Conservation (phyloP, 495 filamentous ascomycete species). For the Astrothelium macrocarpum region DNA sequence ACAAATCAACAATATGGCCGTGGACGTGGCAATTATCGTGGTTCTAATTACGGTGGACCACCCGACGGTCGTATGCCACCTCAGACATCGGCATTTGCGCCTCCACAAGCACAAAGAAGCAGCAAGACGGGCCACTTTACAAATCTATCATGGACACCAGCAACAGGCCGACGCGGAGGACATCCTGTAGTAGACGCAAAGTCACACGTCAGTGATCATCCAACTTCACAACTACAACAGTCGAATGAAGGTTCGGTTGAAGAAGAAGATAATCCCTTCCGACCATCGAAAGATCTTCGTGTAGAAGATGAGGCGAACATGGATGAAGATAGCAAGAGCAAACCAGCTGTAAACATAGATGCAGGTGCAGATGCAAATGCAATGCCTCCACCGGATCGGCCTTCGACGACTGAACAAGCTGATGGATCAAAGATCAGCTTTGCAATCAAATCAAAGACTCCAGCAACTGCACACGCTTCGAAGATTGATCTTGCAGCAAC, state of each 20-base stretch:
- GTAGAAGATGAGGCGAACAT: conserved; percentile 49
- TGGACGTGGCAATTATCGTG: conserved; percentile 46
- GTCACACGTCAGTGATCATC: neutral
- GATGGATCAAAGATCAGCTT: conserved; percentile 71
- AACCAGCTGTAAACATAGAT: too few relatives aligned
- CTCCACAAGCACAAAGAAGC: conserved; percentile 32
- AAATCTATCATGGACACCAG: conserved; percentile 52
- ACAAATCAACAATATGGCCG: conserved; percentile 42
- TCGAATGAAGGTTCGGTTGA: conserved; percentile 21
- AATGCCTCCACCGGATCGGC: conserved; percentile 42
- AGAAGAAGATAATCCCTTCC: conserved; percentile 53
- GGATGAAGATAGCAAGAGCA: conserved; percentile 28
- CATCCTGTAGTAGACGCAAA: conserved; percentile 22
- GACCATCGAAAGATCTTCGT: conserved; percentile 53
- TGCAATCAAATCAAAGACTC: conserved; percentile 67
- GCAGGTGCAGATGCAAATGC: neutral
- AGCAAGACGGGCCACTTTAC: conserved; percentile 41
- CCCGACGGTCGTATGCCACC: neutral
- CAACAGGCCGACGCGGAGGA: conserved; percentile 35
- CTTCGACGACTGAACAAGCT: conserved; percentile 35
- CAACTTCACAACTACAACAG: conserved; percentile 1
- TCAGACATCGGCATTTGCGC: neutral
- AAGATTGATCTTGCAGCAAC: conserved; percentile 69
- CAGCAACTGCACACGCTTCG: conserved; percentile 35
- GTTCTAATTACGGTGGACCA: conserved; percentile 37